phyloP scores from a whole-genome alignment of 768 basidiomycete species.

The Tricholomella constricta region DNA sequence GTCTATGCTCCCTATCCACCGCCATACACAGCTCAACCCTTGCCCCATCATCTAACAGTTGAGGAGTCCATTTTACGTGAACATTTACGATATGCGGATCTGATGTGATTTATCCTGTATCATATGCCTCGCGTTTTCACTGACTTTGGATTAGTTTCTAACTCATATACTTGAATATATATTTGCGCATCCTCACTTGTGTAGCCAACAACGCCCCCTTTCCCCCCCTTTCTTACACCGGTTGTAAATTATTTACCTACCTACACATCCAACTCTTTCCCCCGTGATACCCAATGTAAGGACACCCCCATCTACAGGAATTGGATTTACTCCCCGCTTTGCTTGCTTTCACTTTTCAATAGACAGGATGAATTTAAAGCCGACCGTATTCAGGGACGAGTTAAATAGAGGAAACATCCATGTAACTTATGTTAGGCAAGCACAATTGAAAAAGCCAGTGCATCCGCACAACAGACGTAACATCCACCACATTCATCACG shows the following conservation, averaged over 20 bases:
- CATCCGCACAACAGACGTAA: not conserved
- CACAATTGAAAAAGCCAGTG: conserved; percentile 1
- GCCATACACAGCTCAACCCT: conserved; percentile 5
- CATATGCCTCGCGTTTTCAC: conserved; percentile 1
- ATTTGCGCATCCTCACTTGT: not conserved
- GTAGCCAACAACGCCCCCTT: conserved; percentile 1
- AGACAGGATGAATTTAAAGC: not conserved
- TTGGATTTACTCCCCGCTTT: not conserved
- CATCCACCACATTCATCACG: conserved; percentile 13
- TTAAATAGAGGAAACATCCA: conserved; percentile 7
- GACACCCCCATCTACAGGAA: not conserved
- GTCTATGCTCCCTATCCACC: conserved; percentile 6
- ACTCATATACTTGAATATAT: not conserved
- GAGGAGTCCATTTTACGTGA: conserved; percentile 73
- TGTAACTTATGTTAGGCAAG: not conserved
- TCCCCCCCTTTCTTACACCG: not conserved
- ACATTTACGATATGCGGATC: conserved; percentile 68
- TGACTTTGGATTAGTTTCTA: conserved; percentile 8
- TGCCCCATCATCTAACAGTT: conserved; percentile 36
- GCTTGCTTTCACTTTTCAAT: not conserved
- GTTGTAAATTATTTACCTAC: conserved; percentile 10
- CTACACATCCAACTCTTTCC: not conserved
- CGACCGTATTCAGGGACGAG: not conserved
- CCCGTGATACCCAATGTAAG: not conserved
- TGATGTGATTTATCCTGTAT: conserved; percentile 49